A percentile compares a stretch with the other conserved stretches of the same genome.
These are phyloP conservation scores for Linnemannia hyalina DNA, from an alignment of 192 early-diverging fungal genomes.

Conservation along the genomic window DNA sequence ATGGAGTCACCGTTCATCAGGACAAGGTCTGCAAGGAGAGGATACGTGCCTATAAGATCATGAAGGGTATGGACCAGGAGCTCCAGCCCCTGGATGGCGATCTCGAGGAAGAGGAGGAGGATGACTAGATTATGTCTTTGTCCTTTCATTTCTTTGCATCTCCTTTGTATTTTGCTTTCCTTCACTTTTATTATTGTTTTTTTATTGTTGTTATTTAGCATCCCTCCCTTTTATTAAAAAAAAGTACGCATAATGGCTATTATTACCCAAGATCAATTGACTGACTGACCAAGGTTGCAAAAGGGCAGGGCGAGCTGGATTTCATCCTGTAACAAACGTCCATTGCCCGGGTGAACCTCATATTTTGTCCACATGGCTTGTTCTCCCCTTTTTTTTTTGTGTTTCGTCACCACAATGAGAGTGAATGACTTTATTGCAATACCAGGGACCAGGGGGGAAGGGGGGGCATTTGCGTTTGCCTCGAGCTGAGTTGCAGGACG, in stretches of 20 bases:
- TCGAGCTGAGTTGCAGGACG: no score
- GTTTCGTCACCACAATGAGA: no score
- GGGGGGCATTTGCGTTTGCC: no score
- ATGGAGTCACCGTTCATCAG: conserved; percentile 63
- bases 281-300: no score
- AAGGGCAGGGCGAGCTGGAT: no score
- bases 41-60: conserved; percentile 55
- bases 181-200: background rate
- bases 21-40: conserved; percentile 61
- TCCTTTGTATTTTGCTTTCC: background rate
- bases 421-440: no score
- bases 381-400: no score
- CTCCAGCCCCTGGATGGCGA: background rate
- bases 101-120: conserved; percentile 19
- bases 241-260: background rate
- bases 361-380: no score
- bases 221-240: background rate
- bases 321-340: no score
- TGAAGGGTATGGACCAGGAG: conserved; percentile 35
- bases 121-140: background rate
- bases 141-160: background rate
- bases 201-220: background rate
- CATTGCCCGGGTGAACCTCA: no score
- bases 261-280: background rate
- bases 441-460: no score